Evolutionary conservation across 768 basidiomycete genomes (phyloP), one percentile per base, ranked within the genome.

Genomic region (Hemileccinum rubropunctum): DNA sequence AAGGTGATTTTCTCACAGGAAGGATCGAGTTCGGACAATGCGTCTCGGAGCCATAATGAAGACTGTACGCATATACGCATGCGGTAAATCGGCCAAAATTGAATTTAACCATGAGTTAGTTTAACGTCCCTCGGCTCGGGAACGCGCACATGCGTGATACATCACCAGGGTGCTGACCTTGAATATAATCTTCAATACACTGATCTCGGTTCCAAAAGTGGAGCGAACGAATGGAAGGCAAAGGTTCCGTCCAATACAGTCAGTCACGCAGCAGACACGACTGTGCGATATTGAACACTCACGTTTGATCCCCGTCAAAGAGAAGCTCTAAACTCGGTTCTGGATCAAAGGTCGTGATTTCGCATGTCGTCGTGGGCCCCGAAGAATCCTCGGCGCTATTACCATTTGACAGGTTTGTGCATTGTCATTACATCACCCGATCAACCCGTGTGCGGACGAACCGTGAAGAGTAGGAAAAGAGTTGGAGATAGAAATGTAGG

Each of bases 11-110:
- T 88, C 37, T 91, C 84, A 63, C 86, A 91, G 0, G 91, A 88
- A 15, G 91, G 81, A 58, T 98, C 94, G 13, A 99, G 76, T 62
- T 98, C 95, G 11, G 86, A 84, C 13, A 98, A 78, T 0, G 95
- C 93, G 51, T 97, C 93, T 37, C 90, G 84, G 30, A 98, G 84
- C 91, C 93, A 95, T 6, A 88, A 94, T 3, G 95, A 95, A 81
- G 66, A 68, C 67, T 68, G 47, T 15, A 14, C n/a, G 23, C 21
- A 76, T 48, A 18, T n/a, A n/a, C 21, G n/a, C 30, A 28, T 39
- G 17, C 13, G 37, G 39, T 26, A 21, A 27, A 13, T 41, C 20
- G 34, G 33, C 43, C 37, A 32, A 32, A 23, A 54, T 10, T 32
- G 14, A 27, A 44, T 8, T 15, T 4, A 27, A 34, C 41, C 11